phyloP scores from a whole-genome alignment of 495 filamentous ascomycete genomes.

The Aspergillus diversus region DNA sequence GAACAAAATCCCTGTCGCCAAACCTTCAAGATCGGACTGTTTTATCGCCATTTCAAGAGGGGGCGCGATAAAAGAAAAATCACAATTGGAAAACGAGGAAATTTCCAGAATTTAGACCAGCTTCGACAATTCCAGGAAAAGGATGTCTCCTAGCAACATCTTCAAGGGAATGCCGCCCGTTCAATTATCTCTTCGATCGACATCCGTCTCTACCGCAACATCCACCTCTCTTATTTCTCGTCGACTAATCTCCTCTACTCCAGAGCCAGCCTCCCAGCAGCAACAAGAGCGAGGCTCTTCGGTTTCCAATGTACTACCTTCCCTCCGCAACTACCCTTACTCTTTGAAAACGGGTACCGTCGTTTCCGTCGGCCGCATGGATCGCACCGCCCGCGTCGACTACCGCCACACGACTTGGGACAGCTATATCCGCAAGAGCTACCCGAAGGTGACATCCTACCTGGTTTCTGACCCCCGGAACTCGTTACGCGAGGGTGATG shows the following conservation, averaged over 20 bases:
- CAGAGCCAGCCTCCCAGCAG: slow-evolving; percentile 21
- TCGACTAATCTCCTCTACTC: slow-evolving; percentile 26
- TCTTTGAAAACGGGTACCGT: slow-evolving; percentile 48
- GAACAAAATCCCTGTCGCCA: neutral
- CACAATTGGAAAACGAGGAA: too few species aligned
- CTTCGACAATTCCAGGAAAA: slow-evolving; percentile 1
- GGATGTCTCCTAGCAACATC: slow-evolving; percentile 42
- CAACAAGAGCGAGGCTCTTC: slow-evolving; percentile 14
- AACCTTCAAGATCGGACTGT: neutral
- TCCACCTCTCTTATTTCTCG: slow-evolving; percentile 25
- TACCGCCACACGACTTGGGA: slow-evolving; percentile 44
- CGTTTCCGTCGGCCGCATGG: slow-evolving; percentile 49
- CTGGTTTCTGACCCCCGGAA: slow-evolving; percentile 77
- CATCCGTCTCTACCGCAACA: slow-evolving; percentile 30
- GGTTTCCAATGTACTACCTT: slow-evolving; percentile 23
- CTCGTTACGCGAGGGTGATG: slow-evolving; percentile 75
- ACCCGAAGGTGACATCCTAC: slow-evolving; percentile 43
- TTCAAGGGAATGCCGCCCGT: slow-evolving; percentile 44
- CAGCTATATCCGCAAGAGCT: slow-evolving; percentile 44
- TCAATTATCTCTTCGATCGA: slow-evolving; percentile 36
- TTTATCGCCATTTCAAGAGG: too few species aligned
- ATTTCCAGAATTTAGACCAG: neutral
- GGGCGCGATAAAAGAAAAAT: too few species aligned
- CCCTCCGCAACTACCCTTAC: slow-evolving; percentile 47
- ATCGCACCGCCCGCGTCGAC: slow-evolving; percentile 46